Conservation (phyloP, 2,329 filamentous ascomycete genomes). For the Colletotrichum viniferum region DNA sequence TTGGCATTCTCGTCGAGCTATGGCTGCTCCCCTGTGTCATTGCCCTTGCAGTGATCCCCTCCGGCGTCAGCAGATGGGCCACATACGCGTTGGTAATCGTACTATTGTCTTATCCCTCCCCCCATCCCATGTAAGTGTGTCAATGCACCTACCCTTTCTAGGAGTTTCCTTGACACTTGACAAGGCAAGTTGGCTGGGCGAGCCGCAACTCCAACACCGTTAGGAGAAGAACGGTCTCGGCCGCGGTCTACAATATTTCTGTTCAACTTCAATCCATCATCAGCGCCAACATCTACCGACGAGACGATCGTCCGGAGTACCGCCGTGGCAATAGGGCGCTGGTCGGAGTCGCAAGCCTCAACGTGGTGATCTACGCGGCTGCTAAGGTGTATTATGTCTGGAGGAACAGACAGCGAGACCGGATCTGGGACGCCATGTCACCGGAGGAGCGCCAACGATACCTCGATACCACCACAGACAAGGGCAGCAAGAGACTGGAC, state of each 20-base stretch:
- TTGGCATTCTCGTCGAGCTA: slow-evolving; percentile 31
- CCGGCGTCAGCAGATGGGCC: slow-evolving; percentile 29
- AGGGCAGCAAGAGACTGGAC: slow-evolving; percentile 24
- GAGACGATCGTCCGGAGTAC: slow-evolving; percentile 46
- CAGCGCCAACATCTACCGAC: slow-evolving; percentile 50
- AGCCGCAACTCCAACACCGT: slow-evolving; percentile 65
- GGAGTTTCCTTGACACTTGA: slow-evolving; percentile 24
- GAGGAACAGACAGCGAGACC: slow-evolving; percentile 49
- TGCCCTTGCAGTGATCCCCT: slow-evolving; percentile 32
- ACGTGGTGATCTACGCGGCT: slow-evolving; percentile 40
- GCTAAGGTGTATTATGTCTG: slow-evolving; percentile 58
- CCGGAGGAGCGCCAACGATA: slow-evolving; percentile 21
- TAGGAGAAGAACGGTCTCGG: slow-evolving; percentile 65
- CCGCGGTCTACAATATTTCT: slow-evolving; percentile 62
- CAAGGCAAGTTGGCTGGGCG: slow-evolving; percentile 54
- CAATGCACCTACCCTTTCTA: neutral
- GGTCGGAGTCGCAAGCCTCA: slow-evolving; percentile 24
- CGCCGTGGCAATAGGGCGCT: slow-evolving; percentile 20
- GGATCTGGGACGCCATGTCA: slow-evolving; percentile 52
- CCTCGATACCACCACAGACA: slow-evolving; percentile 18
- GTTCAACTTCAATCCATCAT: slow-evolving; percentile 51
- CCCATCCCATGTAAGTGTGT: slow-evolving; percentile 41
- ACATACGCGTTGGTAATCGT: slow-evolving; percentile 33
- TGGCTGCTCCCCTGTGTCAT: slow-evolving; percentile 36
- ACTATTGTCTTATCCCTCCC: slow-evolving; percentile 35